Evolutionary conservation across 805 yeast genomes (phyloP).

Genomic region (Ogataea trehalophila): DNA sequence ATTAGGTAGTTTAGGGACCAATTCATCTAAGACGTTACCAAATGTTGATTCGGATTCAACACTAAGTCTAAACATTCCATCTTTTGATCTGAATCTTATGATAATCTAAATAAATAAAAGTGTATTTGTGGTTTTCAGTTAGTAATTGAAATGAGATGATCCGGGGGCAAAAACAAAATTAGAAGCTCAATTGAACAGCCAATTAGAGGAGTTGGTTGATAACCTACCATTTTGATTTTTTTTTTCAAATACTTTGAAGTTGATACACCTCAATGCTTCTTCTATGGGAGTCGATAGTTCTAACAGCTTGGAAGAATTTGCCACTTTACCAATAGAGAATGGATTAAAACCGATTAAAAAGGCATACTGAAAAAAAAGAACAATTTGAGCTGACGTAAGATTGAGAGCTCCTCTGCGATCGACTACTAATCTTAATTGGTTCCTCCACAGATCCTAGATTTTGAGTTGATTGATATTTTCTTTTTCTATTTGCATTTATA

Average conservation of each 20-base stretch:
- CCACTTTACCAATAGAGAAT: not conserved
- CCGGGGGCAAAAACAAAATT: not conserved
- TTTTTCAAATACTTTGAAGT: not conserved
- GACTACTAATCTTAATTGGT: too few species aligned
- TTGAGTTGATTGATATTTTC: too few species aligned
- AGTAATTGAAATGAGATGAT: not conserved
- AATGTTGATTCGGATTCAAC: slow-evolving; percentile 22
- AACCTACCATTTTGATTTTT: not conserved
- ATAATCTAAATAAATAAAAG: slow-evolving; percentile 26
- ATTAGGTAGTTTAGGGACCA: slow-evolving; percentile 31
- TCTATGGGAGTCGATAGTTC: not conserved
- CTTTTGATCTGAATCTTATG: slow-evolving; percentile 75
- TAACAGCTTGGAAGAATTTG: not conserved
- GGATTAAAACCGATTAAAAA: not conserved
- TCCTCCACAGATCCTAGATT: too few species aligned
- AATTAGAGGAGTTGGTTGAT: too few species aligned
- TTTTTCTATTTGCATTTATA: too few species aligned
- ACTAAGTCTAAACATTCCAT: slow-evolving; percentile 72
- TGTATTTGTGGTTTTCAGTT: too few species aligned
- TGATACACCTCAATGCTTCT: not conserved
- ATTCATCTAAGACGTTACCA: slow-evolving; percentile 22
- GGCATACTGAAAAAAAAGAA: not conserved
- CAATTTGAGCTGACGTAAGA: too few species aligned
- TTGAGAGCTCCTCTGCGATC: too few species aligned
- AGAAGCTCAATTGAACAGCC: too few species aligned